Evolutionary conservation across 768 basidiomycete species (phyloP), one percentile per base, ranked within the genome.

Genomic region (Gymnopilus junonius): DNA sequence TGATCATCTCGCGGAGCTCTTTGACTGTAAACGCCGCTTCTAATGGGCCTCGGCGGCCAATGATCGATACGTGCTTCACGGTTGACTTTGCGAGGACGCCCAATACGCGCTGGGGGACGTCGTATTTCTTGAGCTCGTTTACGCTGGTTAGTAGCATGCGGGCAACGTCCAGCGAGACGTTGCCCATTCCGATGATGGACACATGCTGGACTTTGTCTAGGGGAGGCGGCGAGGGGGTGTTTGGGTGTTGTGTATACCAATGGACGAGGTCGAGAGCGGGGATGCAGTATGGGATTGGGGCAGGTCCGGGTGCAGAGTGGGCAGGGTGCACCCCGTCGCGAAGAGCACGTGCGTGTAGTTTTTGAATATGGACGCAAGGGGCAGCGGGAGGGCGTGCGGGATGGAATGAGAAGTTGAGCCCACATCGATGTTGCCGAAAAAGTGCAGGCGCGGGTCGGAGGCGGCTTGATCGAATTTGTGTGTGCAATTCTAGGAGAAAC

Each of bases 231-330:
- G 82, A 72, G 0, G 85, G 81, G 10, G 80, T 78, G 8, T 87
- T 87, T 1, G 96, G 96, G 73, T 99, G 95, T 50, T 85, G 89
- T 12, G 97, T 99, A 78, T 99, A 99, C 96, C 95, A 98, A 67
- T 95, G 92, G 1, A 99, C 95, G 43, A 99, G 76, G 0, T 86
- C 87, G 3, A 97, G 81, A 0, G 95, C 95, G 1, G 94, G 87
- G 2, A 89, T 73, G 83, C 92, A 77, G 77, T 73, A 70, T 14
- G 69, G 66, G 74, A 79, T 70, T 82, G 85, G 46, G 82, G 82
- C 6, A 88, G 75, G 50, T 79, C 80, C 11, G 83, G 74, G 75
- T 93, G 87, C 11, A 85, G 74, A 37, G 82, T 78, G 14, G 93
- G 85, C 46, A 89, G 74, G 0, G 92, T 83, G 59, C 94, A 94